Conservation (phyloP, 148 eudicot species). For the Limonium bicolor region DNA sequence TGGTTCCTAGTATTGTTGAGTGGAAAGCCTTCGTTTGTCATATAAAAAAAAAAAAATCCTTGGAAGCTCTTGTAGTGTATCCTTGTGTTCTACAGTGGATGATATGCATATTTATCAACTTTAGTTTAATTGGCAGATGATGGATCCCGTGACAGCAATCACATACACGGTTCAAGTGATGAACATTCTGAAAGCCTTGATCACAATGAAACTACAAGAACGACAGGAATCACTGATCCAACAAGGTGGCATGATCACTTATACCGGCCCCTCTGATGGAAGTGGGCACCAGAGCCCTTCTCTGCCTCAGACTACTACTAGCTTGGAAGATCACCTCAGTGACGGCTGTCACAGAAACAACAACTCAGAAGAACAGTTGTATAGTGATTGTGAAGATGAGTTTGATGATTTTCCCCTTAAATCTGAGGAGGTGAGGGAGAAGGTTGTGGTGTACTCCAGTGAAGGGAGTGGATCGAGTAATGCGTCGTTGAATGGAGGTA, state of each 20-base stretch:
- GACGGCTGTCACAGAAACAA: conserved; percentile 23
- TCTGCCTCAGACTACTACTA: no score
- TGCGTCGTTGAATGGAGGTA: conserved; percentile 1
- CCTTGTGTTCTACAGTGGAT: no score
- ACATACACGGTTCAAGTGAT: conserved; percentile 13
- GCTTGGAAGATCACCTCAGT: conserved; percentile 15
- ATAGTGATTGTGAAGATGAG: conserved; percentile 30
- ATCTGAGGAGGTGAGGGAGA: conserved; percentile 8
- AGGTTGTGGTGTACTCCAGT: neutral
- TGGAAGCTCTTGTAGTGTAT: no score
- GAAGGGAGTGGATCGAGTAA: conserved; percentile 9
- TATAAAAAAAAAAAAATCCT: no score
- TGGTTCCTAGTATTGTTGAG: no score
- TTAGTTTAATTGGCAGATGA: conserved; percentile 12
- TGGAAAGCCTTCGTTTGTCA: no score
- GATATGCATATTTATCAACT: no score
- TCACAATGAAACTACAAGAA: conserved; percentile 6
- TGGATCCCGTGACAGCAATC: conserved; percentile 10
- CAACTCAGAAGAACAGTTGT: conserved; percentile 7
- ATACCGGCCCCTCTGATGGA: conserved; percentile 42
- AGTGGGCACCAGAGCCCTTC: conserved; percentile 59
- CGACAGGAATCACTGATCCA: conserved; percentile 2
- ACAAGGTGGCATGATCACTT: conserved; percentile 3
- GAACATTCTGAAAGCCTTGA: conserved; percentile 10
- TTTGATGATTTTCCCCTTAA: conserved; percentile 31